Conservation (phyloP, 176 grass and related monocot species). For the Lolium perenne region DNA sequence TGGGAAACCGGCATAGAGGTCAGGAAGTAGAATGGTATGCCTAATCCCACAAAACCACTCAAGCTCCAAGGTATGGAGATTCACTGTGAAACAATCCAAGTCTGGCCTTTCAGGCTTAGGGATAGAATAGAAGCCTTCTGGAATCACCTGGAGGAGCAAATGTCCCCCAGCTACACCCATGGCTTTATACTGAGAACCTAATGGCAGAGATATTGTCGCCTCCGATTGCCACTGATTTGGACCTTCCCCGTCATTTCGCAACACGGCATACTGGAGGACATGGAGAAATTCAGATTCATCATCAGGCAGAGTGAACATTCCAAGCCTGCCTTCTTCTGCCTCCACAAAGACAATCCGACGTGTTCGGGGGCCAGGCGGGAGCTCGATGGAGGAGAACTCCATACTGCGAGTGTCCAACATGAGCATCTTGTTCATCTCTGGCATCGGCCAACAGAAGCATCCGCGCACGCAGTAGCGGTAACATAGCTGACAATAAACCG, state of each 20-base stretch:
- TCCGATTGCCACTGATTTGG: not conserved
- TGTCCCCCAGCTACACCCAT: constrained; percentile 8
- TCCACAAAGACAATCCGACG: not conserved
- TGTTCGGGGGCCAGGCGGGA: not conserved
- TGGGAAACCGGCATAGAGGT: not conserved
- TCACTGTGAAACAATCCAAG: not conserved
- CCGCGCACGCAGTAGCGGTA: not conserved
- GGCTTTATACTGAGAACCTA: not conserved
- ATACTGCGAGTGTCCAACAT: not conserved
- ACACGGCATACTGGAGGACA: not conserved
- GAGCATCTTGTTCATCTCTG: not conserved
- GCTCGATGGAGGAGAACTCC: not conserved
- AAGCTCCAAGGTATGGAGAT: constrained; percentile 9
- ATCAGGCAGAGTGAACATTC: not conserved
- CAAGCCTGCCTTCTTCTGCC: not conserved
- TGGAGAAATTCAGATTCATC: too few species aligned
- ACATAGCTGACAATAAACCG: not conserved
- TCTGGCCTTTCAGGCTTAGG: not conserved
- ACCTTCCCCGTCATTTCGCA: not conserved
- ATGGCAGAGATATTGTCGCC: not conserved
- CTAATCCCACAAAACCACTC: not conserved
- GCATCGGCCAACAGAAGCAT: constrained; percentile 1
- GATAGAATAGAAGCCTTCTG: not conserved
- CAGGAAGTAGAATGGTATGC: not conserved
- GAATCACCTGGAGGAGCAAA: not conserved